Evolutionary conservation across 768 basidiomycete genomes (phyloP).

Genomic region (Clathrus columnatus): DNA sequence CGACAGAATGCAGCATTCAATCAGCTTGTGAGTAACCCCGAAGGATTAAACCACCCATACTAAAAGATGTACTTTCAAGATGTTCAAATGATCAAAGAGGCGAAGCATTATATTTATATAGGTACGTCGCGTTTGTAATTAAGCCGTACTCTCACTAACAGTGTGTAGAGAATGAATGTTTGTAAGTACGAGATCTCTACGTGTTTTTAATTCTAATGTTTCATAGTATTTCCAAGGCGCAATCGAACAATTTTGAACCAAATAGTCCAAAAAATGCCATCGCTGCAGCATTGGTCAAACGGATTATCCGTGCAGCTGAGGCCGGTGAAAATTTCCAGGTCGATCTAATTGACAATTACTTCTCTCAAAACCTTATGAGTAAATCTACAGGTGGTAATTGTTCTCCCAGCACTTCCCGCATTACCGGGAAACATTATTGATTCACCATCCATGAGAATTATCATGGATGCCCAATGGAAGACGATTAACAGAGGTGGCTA

Average conservation of each 20-base stretch:
- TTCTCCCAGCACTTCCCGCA: constrained; percentile 87
- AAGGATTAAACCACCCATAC: neutral
- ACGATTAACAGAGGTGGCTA: constrained; percentile 85
- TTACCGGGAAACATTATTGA: constrained; percentile 79
- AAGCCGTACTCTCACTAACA: constrained; percentile 7
- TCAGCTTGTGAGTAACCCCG: constrained; percentile 66
- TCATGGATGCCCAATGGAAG: constrained; percentile 83
- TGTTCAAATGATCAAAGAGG: constrained; percentile 69
- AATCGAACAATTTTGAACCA: constrained; percentile 63
- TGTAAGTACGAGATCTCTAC: constrained; percentile 33
- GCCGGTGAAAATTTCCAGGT: constrained; percentile 74
- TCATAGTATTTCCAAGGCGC: constrained; percentile 29
- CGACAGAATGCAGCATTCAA: constrained; percentile 87
- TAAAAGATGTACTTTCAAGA: constrained; percentile 32
- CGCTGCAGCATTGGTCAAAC: constrained; percentile 70
- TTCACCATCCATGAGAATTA: constrained; percentile 56
- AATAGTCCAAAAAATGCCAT: constrained; percentile 76
- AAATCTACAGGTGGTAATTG: constrained; percentile 58
- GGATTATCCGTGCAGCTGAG: constrained; percentile 68
- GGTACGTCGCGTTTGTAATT: constrained; percentile 39
- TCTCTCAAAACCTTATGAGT: neutral
- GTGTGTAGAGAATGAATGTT: constrained; percentile 69
- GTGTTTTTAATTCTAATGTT: neutral
- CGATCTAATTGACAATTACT: neutral
- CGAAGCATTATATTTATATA: constrained; percentile 88